Base-by-base conservation (phyloP, 345 rosid species). In the Murraya koenigii region DNA sequence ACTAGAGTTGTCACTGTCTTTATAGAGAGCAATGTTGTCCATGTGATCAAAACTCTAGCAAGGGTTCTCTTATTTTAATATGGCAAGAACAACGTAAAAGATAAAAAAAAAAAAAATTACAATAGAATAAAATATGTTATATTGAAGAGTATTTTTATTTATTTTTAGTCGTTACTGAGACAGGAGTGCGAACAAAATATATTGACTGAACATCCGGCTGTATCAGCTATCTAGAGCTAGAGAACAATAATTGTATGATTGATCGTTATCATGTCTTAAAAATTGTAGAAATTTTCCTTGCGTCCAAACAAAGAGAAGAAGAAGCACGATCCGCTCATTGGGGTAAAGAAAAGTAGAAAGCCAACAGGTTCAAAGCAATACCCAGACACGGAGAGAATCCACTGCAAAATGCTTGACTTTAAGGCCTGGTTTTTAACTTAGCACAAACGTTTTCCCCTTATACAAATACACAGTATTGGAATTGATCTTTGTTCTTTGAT, bases 251-350 rank as follows among this genome's bases (percentile, higher is more conserved):
- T 44, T 44, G 11, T 11, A 44, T 44, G 49, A 44, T 44, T 44
- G 17, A 44, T 44, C 49, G 49, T 14, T 44, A 44, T 13, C 10
- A 36, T 2, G 77, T 19, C 69, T 39, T 7, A 36, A 33, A 66
- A 67, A 7, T 30, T 59, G 19, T 65, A 56, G 28, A 58, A 23
- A 17, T 39, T 22, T 17, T 9, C 3, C 28, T 74, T 75, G 13
- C 82, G 58, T 80, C 77, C 39, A 72, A 30, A 71, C 20, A 75
- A 78, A 77, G 82, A 63, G 66, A 71, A 55, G 39, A 13, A 78
- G 67, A 41, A 79, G 41, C 82, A 78, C 5, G 84, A 80, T 79
- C 87, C 87, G 63, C 52, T 73, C 77, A 64, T 75, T 70, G 75
- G 78, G 30, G 36, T 33, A 30, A 72, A 30, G 59, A 56, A 38